Evolutionary conservation across 805 yeast species (phyloP).

Genomic region (Teunomyces kruisii): DNA sequence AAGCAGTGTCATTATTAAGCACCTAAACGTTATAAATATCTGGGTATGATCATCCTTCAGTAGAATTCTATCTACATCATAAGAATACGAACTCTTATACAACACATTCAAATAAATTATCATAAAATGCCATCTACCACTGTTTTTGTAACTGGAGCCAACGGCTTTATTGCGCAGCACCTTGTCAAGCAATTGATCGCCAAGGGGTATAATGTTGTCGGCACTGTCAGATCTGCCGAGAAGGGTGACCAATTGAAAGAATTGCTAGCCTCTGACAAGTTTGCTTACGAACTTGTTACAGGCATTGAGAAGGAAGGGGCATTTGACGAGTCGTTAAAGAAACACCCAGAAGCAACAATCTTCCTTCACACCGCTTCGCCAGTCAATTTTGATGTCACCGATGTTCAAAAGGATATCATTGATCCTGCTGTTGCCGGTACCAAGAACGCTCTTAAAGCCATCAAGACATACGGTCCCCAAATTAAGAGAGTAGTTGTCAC

Average conservation of each 20-base stretch:
- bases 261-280: slow-evolving; percentile 6
- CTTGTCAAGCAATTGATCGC: slow-evolving; percentile 20
- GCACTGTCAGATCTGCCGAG: slow-evolving; percentile 41
- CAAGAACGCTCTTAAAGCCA: slow-evolving; percentile 13
- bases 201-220: slow-evolving; percentile 24
- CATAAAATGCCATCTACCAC: background rate
- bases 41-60: too few species aligned
- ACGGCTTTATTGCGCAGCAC: slow-evolving; percentile 34
- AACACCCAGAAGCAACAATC: slow-evolving; percentile 15
- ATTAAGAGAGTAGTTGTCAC: slow-evolving; percentile 16
- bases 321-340: slow-evolving; percentile 15
- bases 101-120: background rate
- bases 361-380: slow-evolving; percentile 21
- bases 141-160: slow-evolving; percentile 32
- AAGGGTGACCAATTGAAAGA: slow-evolving; percentile 30
- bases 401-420: slow-evolving; percentile 14
- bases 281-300: slow-evolving; percentile 14
- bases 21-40: too few species aligned
- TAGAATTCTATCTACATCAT: background rate
- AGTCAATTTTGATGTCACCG: slow-evolving; percentile 10
- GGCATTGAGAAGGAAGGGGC: slow-evolving; percentile 15
- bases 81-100: background rate
- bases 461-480: slow-evolving; percentile 12
- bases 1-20: too few species aligned
- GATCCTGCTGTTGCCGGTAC: slow-evolving; percentile 17